Percentiles rank a stretch among this genome's conserved stretches.
phyloP scores from a whole-genome alignment of 2,329 filamentous ascomycete genomes.

The Tolypocladium amazonense region DNA sequence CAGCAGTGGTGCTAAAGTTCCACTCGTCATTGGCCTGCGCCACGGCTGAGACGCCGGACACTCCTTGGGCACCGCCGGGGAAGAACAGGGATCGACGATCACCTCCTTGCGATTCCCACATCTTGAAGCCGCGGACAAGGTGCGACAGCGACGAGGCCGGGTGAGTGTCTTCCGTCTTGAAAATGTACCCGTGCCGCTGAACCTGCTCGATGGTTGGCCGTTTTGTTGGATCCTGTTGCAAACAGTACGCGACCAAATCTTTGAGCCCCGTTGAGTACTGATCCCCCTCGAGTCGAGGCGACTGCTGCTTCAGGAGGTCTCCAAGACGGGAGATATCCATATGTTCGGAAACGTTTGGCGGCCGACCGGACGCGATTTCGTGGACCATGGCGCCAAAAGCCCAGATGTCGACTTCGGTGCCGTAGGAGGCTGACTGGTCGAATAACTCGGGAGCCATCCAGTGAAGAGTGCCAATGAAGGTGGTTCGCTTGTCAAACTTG shows the following conservation, averaged over 20 bases:
- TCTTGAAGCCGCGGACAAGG: constrained; percentile 60
- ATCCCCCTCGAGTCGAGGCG: constrained; percentile 60
- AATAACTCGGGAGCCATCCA: constrained; percentile 83
- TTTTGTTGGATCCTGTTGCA: constrained; percentile 56
- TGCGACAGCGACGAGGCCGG: constrained; percentile 53
- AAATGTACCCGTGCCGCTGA: constrained; percentile 59
- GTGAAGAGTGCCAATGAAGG: constrained; percentile 72
- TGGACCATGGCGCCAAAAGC: constrained; percentile 73
- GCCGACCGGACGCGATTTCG: constrained; percentile 69
- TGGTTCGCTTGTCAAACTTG: constrained; percentile 66
- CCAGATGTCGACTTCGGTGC: constrained; percentile 72
- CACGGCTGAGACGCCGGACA: constrained; percentile 31
- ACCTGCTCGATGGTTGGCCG: constrained; percentile 62
- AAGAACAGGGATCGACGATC: constrained; percentile 56
- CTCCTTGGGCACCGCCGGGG: constrained; percentile 45
- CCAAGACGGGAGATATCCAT: constrained; percentile 38
- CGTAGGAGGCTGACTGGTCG: constrained; percentile 52
- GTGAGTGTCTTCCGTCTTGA: constrained; percentile 49
- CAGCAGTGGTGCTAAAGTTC: constrained; percentile 57
- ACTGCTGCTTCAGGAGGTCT: constrained; percentile 46
- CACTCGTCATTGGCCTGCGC: constrained; percentile 47
- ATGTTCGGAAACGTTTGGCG: constrained; percentile 54
- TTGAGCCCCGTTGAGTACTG: constrained; percentile 60
- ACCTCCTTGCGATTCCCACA: constrained; percentile 68
- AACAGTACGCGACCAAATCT: constrained; percentile 61